phyloP scores from a whole-genome alignment of 257 asterid genomes.

The Knoxia roxburghii region DNA sequence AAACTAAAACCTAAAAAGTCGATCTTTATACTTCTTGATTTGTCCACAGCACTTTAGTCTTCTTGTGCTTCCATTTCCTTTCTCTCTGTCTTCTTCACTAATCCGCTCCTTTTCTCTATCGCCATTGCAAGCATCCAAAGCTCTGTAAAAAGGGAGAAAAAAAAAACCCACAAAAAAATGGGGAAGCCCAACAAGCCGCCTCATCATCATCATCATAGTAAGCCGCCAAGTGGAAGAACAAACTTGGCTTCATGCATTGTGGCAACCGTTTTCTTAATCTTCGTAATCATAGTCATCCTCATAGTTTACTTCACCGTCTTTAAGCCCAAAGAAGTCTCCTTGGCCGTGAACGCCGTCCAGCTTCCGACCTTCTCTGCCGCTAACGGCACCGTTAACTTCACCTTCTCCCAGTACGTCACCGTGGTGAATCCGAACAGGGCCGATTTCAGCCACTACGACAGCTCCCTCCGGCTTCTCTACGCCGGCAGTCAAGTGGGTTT shows the following conservation, averaged over 20 bases:
- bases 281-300: slow-evolving; percentile 39
- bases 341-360: slow-evolving; percentile 67
- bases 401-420: slow-evolving; percentile 69
- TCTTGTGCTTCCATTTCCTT: too few species aligned
- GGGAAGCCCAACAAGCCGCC: slow-evolving; percentile 43
- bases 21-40: too few species aligned
- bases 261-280: slow-evolving; percentile 62
- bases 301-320: slow-evolving; percentile 66
- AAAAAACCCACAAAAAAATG: slow-evolving; percentile 30
- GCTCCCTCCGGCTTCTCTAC: slow-evolving; percentile 70
- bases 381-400: slow-evolving; percentile 67
- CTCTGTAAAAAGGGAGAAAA: not conserved
- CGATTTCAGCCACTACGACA: slow-evolving; percentile 71
- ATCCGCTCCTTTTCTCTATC: too few species aligned
- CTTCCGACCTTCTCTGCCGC: slow-evolving; percentile 69
- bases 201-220: slow-evolving; percentile 13
- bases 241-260: slow-evolving; percentile 74
- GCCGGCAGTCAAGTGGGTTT: slow-evolving; percentile 68
- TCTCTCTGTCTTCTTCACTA: not conserved
- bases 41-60: too few species aligned
- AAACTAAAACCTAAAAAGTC: too few species aligned
- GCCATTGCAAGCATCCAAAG: not conserved
- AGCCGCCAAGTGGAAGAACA: slow-evolving; percentile 62
- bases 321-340: slow-evolving; percentile 57
- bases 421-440: slow-evolving; percentile 73